Percentiles rank a stretch among this genome's conserved stretches.
Evolutionary conservation across 345 rosid species (phyloP).

Genomic region (Citrus australasica): DNA sequence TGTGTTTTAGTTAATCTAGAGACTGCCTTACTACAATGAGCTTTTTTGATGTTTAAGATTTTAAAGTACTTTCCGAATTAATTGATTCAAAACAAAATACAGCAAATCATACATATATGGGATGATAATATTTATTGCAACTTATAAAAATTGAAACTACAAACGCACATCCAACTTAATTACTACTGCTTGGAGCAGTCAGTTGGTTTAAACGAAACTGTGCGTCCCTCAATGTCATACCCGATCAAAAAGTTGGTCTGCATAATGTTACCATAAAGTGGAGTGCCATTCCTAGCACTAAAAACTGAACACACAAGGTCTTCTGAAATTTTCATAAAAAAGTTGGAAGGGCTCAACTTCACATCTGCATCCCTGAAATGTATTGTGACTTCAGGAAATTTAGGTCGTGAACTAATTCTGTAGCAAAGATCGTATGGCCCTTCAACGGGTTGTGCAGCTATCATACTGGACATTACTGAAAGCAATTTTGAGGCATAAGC

Average conservation of each 20-base stretch:
- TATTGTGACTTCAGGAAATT: slow-evolving; percentile 29
- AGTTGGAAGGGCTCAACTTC: slow-evolving; percentile 20
- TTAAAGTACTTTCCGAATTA: too few species aligned
- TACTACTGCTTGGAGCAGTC: slow-evolving; percentile 31
- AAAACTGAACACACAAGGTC: slow-evolving; percentile 39
- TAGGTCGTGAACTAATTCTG: not conserved
- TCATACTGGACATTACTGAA: slow-evolving; percentile 7
- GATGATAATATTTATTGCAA: too few species aligned
- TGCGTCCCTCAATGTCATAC: slow-evolving; percentile 31
- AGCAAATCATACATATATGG: too few species aligned
- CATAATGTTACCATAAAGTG: slow-evolving; percentile 42
- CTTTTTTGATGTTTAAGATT: too few species aligned
- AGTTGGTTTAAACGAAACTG: slow-evolving; percentile 39
- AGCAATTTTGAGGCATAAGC: slow-evolving; percentile 22
- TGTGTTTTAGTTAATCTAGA: too few species aligned
- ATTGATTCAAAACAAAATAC: too few species aligned
- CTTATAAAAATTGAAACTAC: too few species aligned
- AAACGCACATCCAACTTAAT: not conserved
- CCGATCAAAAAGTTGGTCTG: slow-evolving; percentile 53
- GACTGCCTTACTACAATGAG: too few species aligned
- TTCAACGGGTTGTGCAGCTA: slow-evolving; percentile 5
- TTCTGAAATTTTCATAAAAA: slow-evolving; percentile 23
- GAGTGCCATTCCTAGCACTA: not conserved
- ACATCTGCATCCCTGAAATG: slow-evolving; percentile 48
- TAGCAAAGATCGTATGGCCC: slow-evolving; percentile 47